phyloP scores from a whole-genome alignment of 495 filamentous ascomycete genomes.

The Lindgomyces ingoldianus region DNA sequence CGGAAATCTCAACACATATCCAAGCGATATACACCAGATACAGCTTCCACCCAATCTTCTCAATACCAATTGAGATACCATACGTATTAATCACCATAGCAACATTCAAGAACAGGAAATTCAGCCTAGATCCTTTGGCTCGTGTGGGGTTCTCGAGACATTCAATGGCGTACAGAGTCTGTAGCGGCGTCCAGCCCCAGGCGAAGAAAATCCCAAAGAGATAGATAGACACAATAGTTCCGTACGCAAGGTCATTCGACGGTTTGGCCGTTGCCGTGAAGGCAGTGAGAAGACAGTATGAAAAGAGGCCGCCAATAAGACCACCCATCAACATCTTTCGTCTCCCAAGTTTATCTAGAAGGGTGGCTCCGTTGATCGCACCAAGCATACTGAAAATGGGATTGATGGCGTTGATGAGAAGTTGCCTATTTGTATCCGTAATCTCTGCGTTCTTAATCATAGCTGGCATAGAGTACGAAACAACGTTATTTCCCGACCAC shows the following conservation, averaged over 20 bases:
- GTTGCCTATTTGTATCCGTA: conserved; percentile 7
- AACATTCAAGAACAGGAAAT: conserved; percentile 29
- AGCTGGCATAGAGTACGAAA: conserved; percentile 21
- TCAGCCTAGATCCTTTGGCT: conserved; percentile 28
- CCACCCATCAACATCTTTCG: conserved; percentile 28
- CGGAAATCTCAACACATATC: conserved; percentile 17
- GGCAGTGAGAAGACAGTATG: conserved; percentile 26
- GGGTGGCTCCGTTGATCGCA: conserved; percentile 28
- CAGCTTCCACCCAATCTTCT: conserved; percentile 31
- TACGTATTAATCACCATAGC: conserved; percentile 31
- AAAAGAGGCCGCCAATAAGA: conserved; percentile 10
- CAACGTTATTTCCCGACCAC: conserved; percentile 9
- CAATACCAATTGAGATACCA: conserved; percentile 24
- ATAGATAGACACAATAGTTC: conserved; percentile 30
- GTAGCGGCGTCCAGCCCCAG: conserved; percentile 32
- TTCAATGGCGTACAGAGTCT: conserved; percentile 29
- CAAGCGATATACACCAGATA: conserved; percentile 31
- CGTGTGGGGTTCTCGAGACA: conserved; percentile 25
- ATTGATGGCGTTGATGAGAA: conserved; percentile 28
- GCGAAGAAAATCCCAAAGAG: conserved; percentile 32
- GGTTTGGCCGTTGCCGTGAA: conserved; percentile 22
- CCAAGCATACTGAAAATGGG: conserved; percentile 28
- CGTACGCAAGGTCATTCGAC: conserved; percentile 23
- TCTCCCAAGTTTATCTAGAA: conserved; percentile 27
- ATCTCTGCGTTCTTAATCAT: conserved; percentile 20